phyloP scores from a whole-genome alignment of 305 asterid species.

The Solanum chacoense region DNA sequence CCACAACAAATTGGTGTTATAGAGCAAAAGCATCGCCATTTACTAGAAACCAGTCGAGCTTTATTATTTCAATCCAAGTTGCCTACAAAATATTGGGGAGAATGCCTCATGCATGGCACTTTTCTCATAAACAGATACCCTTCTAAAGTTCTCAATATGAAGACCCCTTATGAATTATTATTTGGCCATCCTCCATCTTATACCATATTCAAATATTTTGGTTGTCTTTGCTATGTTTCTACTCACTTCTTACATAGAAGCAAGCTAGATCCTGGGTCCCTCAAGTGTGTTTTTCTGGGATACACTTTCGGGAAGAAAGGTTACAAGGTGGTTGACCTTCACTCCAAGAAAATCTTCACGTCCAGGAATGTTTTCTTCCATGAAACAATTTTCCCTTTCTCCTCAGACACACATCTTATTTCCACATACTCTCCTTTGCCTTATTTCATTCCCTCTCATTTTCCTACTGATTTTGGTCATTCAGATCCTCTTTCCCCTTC shows the following conservation, averaged over 20 bases:
- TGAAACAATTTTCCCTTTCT: background rate
- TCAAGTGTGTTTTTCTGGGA: background rate
- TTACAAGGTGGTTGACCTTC: background rate
- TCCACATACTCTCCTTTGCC: background rate
- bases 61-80: background rate
- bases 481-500: background rate
- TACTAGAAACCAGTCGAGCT: background rate
- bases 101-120: background rate
- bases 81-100: background rate
- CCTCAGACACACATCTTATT: background rate
- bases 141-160: background rate
- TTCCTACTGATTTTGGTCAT: background rate
- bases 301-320: background rate
- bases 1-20: background rate
- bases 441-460: background rate
- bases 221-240: background rate
- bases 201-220: background rate
- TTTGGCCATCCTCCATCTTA: background rate
- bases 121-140: background rate
- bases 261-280: background rate
- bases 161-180: background rate
- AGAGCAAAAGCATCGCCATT: background rate
- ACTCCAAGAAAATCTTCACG: background rate
- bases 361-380: background rate
- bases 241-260: background rate